Percentiles rank a stretch among this genome's conserved stretches.
Evolutionary conservation across 2,329 filamentous ascomycete species (phyloP).

Genomic region (Ramularia collo-cygni): DNA sequence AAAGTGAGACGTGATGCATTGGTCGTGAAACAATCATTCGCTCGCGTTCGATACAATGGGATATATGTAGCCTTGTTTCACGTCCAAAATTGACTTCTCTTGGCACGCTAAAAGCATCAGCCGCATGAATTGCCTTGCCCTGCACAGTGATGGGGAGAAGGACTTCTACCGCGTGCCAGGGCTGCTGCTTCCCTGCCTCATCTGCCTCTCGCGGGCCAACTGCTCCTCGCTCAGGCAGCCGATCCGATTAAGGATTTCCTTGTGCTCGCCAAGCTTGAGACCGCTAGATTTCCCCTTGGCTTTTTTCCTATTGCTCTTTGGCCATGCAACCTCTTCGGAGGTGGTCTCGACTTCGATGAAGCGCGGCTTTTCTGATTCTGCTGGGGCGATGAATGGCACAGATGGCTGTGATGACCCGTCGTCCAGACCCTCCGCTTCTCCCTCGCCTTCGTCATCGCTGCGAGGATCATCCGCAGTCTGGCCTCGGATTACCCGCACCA

Average conservation of each 20-base stretch:
- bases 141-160: too few relatives aligned
- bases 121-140: too few relatives aligned
- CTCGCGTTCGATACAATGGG: too few relatives aligned
- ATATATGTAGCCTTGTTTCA: too few relatives aligned
- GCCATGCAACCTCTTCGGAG: slow-evolving; percentile 53
- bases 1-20: too few relatives aligned
- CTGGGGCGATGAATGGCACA: slow-evolving; percentile 5
- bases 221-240: slow-evolving; percentile 51
- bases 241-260: slow-evolving; percentile 74
- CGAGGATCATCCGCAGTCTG: slow-evolving; percentile 74
- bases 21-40: too few relatives aligned
- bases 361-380: slow-evolving; percentile 20
- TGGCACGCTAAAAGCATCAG: too few relatives aligned
- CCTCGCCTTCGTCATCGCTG: slow-evolving; percentile 76
- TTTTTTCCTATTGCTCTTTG: slow-evolving; percentile 36
- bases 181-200: slow-evolving; percentile 22
- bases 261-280: slow-evolving; percentile 59
- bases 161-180: slow-evolving; percentile 5
- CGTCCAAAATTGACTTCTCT: too few relatives aligned
- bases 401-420: slow-evolving; percentile 19
- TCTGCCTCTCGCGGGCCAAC: slow-evolving; percentile 27
- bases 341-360: slow-evolving; percentile 64
- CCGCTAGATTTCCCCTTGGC: slow-evolving; percentile 47
- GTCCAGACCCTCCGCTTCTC: slow-evolving; percentile 48
- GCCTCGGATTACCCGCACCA: slow-evolving; percentile 70